Evolutionary conservation across 169 alveolate species (phyloP).

Genomic region (Cryptosporidium viatorum): DNA sequence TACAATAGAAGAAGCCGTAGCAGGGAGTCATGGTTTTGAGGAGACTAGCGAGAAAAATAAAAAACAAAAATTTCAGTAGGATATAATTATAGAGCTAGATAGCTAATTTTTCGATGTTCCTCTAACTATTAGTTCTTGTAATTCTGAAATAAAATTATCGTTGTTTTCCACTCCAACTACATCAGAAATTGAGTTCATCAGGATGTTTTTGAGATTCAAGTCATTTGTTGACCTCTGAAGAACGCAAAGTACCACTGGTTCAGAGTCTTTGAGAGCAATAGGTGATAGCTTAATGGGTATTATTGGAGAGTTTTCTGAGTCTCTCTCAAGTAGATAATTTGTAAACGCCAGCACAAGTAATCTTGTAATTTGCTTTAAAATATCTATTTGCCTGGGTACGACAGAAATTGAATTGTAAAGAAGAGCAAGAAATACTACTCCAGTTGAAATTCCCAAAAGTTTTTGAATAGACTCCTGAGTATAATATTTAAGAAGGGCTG

Average conservation of each 20-base stretch:
- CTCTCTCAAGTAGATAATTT: constrained; percentile 41
- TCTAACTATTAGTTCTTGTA: constrained; percentile 59
- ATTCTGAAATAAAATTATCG: constrained; percentile 42
- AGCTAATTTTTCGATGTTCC: constrained; percentile 34
- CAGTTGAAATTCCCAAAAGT: constrained; percentile 39
- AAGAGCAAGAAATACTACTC: constrained; percentile 57
- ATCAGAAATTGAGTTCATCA: constrained; percentile 44
- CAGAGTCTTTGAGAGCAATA: constrained; percentile 53
- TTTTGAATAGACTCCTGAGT: constrained; percentile 13
- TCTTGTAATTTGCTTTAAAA: constrained; percentile 24
- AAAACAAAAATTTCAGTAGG: neutral
- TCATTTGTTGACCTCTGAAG: constrained; percentile 67
- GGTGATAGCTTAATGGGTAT: constrained; percentile 26
- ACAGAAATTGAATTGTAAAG: constrained; percentile 58
- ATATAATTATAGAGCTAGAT: neutral
- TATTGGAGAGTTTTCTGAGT: constrained; percentile 4
- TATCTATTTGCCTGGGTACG: constrained; percentile 25
- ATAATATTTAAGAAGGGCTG: constrained; percentile 10
- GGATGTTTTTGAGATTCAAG: neutral
- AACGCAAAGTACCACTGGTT: constrained; percentile 72
- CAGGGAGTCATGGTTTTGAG: neutral
- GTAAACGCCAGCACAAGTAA: constrained; percentile 43
- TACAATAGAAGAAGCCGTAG: constrained; percentile 89
- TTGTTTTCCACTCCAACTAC: constrained; percentile 53
- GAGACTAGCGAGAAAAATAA: neutral